Evolutionary conservation across 192 early-diverging fungal species (phyloP).

Genomic region (Entrophospora sp.): DNA sequence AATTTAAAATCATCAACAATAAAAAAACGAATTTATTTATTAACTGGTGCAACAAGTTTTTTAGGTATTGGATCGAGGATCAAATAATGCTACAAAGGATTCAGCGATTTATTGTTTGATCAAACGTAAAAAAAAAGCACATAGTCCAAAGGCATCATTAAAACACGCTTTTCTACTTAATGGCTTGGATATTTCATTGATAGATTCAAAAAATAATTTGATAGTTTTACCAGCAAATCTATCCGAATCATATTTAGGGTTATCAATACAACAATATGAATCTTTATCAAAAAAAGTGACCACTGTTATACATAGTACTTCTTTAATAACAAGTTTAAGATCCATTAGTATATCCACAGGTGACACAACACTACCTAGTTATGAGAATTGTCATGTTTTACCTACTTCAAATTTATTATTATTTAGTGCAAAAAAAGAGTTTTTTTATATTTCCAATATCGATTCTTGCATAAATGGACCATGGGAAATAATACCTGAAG

Average conservation of each 20-base stretch:
- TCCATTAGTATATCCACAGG: no score
- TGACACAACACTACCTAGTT: background rate
- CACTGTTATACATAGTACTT: background rate
- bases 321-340: background rate
- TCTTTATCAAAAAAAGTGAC: background rate
- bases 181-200: background rate
- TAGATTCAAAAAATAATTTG: background rate
- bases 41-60: slow-evolving; percentile 1
- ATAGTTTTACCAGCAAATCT: background rate
- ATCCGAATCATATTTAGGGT: slow-evolving; percentile 7
- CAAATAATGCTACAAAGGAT: no score
- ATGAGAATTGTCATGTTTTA: background rate
- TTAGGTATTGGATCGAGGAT: no score
- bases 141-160: background rate
- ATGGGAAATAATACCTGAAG: background rate
- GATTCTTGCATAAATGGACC: background rate
- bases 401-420: slow-evolving; percentile 6
- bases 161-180: background rate
- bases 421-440: slow-evolving; percentile 2
- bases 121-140: background rate
- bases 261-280: background rate
- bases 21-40: background rate
- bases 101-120: background rate
- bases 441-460: background rate
- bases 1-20: background rate